Conservation (phyloP, 2,329 filamentous ascomycete species). For the Fusarium poae region DNA sequence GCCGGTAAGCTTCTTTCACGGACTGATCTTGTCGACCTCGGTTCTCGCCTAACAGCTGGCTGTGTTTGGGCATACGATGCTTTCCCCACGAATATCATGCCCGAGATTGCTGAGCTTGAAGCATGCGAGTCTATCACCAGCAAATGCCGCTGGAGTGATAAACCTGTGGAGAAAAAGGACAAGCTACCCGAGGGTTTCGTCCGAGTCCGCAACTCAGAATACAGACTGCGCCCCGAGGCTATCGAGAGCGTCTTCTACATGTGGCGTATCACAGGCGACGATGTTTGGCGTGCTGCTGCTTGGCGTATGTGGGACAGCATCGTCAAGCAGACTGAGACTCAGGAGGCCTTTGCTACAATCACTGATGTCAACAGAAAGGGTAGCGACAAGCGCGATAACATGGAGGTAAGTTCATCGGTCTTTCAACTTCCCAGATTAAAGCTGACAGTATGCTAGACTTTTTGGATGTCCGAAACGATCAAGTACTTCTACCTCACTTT, state of each 20-base stretch:
- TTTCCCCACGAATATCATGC: slow-evolving; percentile 66
- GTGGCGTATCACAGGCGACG: slow-evolving; percentile 64
- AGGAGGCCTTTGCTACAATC: slow-evolving; percentile 60
- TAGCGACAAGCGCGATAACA: slow-evolving; percentile 65
- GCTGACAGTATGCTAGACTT: slow-evolving; percentile 58
- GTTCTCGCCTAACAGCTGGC: slow-evolving; percentile 63
- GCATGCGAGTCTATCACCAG: slow-evolving; percentile 53
- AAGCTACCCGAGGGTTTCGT: slow-evolving; percentile 68
- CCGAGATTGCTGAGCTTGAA: slow-evolving; percentile 61
- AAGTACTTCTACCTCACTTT: slow-evolving; percentile 85
- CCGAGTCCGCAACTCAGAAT: slow-evolving; percentile 60
- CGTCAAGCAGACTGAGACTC: slow-evolving; percentile 58
- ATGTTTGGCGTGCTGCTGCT: slow-evolving; percentile 59
- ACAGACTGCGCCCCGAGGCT: slow-evolving; percentile 63
- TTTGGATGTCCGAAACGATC: slow-evolving; percentile 81
- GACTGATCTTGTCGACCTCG: slow-evolving; percentile 61
- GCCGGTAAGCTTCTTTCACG: slow-evolving; percentile 71
- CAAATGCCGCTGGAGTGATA: slow-evolving; percentile 54
- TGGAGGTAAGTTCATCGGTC: slow-evolving; percentile 63
- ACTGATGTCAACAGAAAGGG: slow-evolving; percentile 52
- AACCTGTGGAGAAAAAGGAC: slow-evolving; percentile 43
- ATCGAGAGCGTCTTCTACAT: slow-evolving; percentile 66
- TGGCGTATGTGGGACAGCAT: slow-evolving; percentile 64
- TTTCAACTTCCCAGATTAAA: not conserved
- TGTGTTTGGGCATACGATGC: slow-evolving; percentile 68